These are phyloP conservation scores for Saccharomycopsis capsularis DNA, from an alignment of 805 yeast species.

Conservation along the genomic window DNA sequence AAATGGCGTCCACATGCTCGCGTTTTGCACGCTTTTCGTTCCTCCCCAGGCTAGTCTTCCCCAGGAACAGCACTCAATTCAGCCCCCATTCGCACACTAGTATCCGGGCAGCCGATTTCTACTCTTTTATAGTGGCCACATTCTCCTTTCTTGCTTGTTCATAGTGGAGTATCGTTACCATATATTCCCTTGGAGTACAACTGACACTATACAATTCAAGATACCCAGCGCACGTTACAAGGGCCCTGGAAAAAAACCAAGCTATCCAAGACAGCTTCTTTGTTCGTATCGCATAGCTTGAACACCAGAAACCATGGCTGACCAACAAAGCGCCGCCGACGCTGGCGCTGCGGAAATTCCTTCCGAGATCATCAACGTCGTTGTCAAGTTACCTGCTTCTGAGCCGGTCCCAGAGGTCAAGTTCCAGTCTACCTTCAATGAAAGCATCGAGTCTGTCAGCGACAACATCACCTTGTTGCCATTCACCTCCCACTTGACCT, in stretches of 20 bases:
- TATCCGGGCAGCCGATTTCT: too few relatives aligned
- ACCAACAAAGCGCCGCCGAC: neutral
- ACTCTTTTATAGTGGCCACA: too few relatives aligned
- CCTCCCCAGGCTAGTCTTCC: too few relatives aligned
- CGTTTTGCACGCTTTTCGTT: too few relatives aligned
- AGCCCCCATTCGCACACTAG: too few relatives aligned
- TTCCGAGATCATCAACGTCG: neutral
- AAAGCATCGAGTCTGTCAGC: constrained; percentile 49
- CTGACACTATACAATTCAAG: constrained; percentile 4
- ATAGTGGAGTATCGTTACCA: too few relatives aligned
- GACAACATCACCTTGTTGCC: constrained; percentile 54
- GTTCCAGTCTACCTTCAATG: constrained; percentile 26
- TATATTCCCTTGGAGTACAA: too few relatives aligned
- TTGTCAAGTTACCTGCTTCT: neutral
- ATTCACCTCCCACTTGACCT: constrained; percentile 52
- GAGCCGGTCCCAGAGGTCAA: neutral
- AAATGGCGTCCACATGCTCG: too few relatives aligned
- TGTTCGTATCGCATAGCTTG: neutral
- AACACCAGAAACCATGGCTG: neutral
- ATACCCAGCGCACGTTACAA: neutral
- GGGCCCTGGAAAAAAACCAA: too few relatives aligned
- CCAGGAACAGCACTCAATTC: too few relatives aligned
- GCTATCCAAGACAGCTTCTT: neutral
- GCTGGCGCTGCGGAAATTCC: neutral
- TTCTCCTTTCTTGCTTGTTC: too few relatives aligned